Evolutionary conservation across 257 asterid species (phyloP), one percentile per base, ranked within the genome.

Genomic region (Penstemon barbatus): DNA sequence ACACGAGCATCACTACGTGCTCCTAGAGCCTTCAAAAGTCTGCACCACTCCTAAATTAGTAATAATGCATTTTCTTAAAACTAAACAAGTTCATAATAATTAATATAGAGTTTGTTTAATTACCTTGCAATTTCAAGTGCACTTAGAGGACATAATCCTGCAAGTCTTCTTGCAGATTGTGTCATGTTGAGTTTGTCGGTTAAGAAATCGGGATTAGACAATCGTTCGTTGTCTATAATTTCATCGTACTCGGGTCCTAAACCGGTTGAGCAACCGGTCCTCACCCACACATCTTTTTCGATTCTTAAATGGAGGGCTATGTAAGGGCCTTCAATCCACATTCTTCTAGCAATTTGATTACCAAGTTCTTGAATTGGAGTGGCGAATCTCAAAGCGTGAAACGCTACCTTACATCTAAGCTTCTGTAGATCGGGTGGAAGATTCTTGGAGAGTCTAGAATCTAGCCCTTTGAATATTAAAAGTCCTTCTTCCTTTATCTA

Each of bases 271-370:
- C 89, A 84, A 39, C 90, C 86, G 5, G 87, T 80, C 65, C 87
- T 75, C 69, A 84, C 66, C 94, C 90, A 87, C 57, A 87, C 94
- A 49, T 84, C 94, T 69, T 80, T 86, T 63, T 86, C 93, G 42
- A 86, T 73, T 70, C 94, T 75, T 66, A 87, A 72, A 72, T 87
- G 94, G 50, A 82, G 48, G 12, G 88, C 90, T 0, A 84, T 69
- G 33, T 79, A 87, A 15, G 88, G 88, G 13, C 94, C 94, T 68
- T 84, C 94, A 3, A 78, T 82, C 94, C 94, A 87, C 84, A 84
- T 82, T 74, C 94, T 80, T 18, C 79, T 67, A 3, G 90, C 88
- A n/a, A 84, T 75, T 71, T 69, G 84, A 57, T 79, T 75, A 49
- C 90, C 84, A 2, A 87, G 73, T 38, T 81, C 75, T 43, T 55